Base-by-base conservation (phyloP, 495 filamentous ascomycete genomes). In the Penicillium crystallinum region DNA sequence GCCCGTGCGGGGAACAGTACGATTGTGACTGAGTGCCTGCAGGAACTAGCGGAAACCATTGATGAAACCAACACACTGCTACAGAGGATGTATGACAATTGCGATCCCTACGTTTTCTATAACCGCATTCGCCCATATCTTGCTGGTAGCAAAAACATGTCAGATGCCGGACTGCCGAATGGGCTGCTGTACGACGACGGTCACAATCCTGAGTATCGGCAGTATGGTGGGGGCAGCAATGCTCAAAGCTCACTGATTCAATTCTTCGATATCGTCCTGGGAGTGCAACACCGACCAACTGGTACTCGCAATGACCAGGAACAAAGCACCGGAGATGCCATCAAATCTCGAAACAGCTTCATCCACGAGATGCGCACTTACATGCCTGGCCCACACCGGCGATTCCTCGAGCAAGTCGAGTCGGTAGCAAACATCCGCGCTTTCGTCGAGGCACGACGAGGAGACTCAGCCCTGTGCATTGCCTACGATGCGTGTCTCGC, bases 71-170 rank as follows among this genome's bases (percentile, higher is more conserved):
- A 78, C 6, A 69, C 72, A 1, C 62, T 97, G 2, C 72, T 98
- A 14, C 77, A 83, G 57, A 84, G 86, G 42, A 91, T 98, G 86
- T 84, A 96, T 63, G 93, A 97, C 59, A 84, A 82, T 59, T 97
- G 93, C 66, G 90, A 96, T 61, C 90, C 92, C 0, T 85, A 89
- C 58, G 83, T 93, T 47, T 99, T 99, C 72, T 97, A 96, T 68
- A 82, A 96, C 67, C 84, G 83, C 35, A 92, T 99, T 57, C 83
- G 93, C 17, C 95, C 93, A 0, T 97, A 95, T 67, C 80, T 99
- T 3, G 92, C 93, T 7, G 93, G 93, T 6, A 89, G 88, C 63
- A 96, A 95, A 77, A 97, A 97, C 63, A 99, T 99, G 93, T 83
- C 76, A 27, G 89, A 90, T 44, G 93, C 91, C 0, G 93, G 93